Evolutionary conservation across 1,139 yeast species (phyloP), one percentile per base, ranked within the genome.

Genomic region (Sugiyamaella pinicola): DNA sequence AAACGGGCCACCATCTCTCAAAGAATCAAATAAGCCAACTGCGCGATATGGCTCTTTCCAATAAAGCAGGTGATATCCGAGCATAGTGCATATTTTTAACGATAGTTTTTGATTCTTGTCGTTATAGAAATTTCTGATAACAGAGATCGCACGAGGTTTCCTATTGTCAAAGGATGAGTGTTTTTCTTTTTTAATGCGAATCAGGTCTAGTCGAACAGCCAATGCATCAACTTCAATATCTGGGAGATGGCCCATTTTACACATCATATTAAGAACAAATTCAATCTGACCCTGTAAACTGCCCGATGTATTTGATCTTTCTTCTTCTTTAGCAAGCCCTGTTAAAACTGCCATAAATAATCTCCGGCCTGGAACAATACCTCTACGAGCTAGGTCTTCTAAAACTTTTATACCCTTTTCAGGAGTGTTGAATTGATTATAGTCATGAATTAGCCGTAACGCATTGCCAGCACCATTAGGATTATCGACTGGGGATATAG

Each of bases 21-120:
- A 47, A 1, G 58, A 56, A 49, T 62, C 65, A 31, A 60, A 54
- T 26, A 61, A 26, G 3, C 39, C 48, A 19, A 55, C 22, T 1
- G 64, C 65, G 24, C 47, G 51, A 10, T 46, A 44, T 29, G 49
- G 52, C 39, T 56, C 56, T 17, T 50, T 45, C 47, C 55, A 54
- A 31, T 46, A 34, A 37, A 59, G 52, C 15, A 60, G 47, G 47
- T 61, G 60, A 9, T 50, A 50, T 6, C 58, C 64, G n/a, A 62
- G 40, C 13, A 43, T 34, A 2, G 63, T 55, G 12, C 61, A 45
- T 10, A 50, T 56, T 18, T 57, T 44, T 6, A 56, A 41, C 1
- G 45, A 21, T 2, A 53, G 31, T n/a, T 38, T 15, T 15, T 34
- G 40, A 13, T 45, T 33, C 28, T 33, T 40, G 17, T 44, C 45